phyloP scores from a whole-genome alignment of 179 eudicot species.

The Beta lomatogona region DNA sequence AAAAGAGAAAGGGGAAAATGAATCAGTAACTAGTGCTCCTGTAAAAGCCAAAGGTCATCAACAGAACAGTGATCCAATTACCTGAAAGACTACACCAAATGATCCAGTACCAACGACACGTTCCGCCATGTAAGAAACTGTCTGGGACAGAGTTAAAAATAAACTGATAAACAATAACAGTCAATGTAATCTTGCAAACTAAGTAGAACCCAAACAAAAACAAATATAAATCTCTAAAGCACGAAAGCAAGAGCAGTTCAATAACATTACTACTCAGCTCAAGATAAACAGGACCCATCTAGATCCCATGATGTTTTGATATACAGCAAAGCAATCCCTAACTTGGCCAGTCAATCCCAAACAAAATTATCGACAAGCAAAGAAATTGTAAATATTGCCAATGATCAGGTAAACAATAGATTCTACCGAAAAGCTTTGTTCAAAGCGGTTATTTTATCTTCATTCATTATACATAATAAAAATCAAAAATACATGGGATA shows the following conservation, averaged over 20 bases:
- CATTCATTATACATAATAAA: background rate
- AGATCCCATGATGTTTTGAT: too few relatives aligned
- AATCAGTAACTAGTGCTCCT: constrained; percentile 9
- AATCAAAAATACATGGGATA: background rate
- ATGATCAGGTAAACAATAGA: background rate
- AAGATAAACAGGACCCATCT: background rate
- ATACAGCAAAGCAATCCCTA: background rate
- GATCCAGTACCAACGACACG: constrained; percentile 98
- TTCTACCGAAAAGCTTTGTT: background rate
- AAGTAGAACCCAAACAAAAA: background rate
- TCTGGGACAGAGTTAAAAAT: constrained; percentile 43
- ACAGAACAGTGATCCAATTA: constrained; percentile 24
- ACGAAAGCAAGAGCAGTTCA: background rate
- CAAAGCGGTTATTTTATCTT: background rate
- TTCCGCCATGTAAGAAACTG: constrained; percentile 88
- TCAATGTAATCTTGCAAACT: background rate
- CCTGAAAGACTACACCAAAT: constrained; percentile 95
- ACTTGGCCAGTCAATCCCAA: background rate
- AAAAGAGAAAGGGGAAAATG: background rate
- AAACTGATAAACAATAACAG: constrained; percentile 10
- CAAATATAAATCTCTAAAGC: background rate
- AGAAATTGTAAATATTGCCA: too few relatives aligned
- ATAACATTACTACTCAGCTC: background rate
- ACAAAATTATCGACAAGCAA: background rate
- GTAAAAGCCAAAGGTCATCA: background rate